Conservation (phyloP, 78 protist species). For the Dictyostelium intermedium region DNA sequence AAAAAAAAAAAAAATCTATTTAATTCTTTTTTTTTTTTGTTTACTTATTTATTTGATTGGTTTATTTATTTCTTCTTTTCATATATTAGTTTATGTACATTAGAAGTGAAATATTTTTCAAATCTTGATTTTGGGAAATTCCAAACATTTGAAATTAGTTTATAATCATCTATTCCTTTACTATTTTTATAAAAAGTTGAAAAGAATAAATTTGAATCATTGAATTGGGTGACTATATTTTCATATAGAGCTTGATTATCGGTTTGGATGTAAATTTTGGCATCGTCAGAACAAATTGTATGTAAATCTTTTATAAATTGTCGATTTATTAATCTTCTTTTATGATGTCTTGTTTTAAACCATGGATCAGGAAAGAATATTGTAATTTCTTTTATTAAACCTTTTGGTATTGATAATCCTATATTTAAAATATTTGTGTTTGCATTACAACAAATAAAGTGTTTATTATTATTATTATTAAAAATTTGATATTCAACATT, state of each 20-base stretch:
- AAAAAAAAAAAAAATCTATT: neutral
- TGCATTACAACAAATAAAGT: neutral
- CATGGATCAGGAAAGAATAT: neutral
- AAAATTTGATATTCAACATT: neutral
- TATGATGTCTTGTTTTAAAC: neutral
- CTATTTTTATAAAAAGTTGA: neutral
- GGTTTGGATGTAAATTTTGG: neutral
- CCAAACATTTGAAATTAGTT: neutral
- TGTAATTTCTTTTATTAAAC: neutral
- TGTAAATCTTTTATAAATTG: neutral
- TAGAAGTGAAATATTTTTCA: neutral
- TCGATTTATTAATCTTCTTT: neutral
- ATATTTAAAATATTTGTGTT: neutral
- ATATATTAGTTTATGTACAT: neutral
- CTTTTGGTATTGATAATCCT: neutral
- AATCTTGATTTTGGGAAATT: neutral
- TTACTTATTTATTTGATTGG: too few relatives aligned
- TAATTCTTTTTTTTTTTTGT: too few relatives aligned
- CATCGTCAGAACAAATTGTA: neutral
- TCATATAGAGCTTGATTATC: neutral
- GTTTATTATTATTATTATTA: neutral
- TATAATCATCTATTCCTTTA: neutral
- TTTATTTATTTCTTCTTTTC: neutral
- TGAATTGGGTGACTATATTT: neutral
- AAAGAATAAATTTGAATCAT: neutral